Base-by-base conservation (phyloP, 2,329 filamentous ascomycete species). In the Colletotrichum destructivum region DNA sequence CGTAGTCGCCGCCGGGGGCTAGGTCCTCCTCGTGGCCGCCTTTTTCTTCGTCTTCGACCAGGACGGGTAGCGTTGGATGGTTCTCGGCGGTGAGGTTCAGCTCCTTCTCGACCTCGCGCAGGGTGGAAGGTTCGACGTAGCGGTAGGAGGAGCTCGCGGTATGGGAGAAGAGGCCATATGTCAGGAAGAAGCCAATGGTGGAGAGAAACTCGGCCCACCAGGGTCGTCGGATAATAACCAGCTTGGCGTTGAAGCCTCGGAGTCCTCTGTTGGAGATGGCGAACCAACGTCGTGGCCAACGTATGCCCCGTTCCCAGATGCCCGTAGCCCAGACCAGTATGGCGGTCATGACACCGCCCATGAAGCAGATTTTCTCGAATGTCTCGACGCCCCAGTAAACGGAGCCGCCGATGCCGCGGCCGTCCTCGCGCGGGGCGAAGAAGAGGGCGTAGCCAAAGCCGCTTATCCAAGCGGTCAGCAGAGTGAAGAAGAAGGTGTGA, bases 301-400 rank as follows among this genome's bases (percentile, higher is more conserved):
- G 90, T 66, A 99, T 92, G 42, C 96, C 96, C 67, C 96, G 90
- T 78, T 98, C 96, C 93, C 96, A 99, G 81, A 98, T 95, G 38
- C 96, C 96, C 0, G 96, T 98, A 18, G 91, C 95, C 94, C 95
- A 98, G 75, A 98, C 92, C 46, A 99, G 86, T 54, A 95, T 88
- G 46, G 90, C 93, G 0, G 95, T 98, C 71, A 98, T 92, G 71
- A 97, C 88, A 57, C 96, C 96, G 31, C 94, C 95, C 82, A 97
- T 93, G 79, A 98, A 93, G 77, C 94, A 96, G 64, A 99, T 90
- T 81, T 96, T 97, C 83, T 98, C 94, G 9, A 90, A 89, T 80
- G 93, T 94, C 78, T 98, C 96, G 4, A 98, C 90, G 38, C 97
- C 92, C 96, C 96, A 98, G 87, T 99, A 99, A 64, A 98, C 94